These are phyloP conservation scores for Sporothrix humicola DNA, from an alignment of 2,329 filamentous ascomycete genomes.

Conservation along the genomic window DNA sequence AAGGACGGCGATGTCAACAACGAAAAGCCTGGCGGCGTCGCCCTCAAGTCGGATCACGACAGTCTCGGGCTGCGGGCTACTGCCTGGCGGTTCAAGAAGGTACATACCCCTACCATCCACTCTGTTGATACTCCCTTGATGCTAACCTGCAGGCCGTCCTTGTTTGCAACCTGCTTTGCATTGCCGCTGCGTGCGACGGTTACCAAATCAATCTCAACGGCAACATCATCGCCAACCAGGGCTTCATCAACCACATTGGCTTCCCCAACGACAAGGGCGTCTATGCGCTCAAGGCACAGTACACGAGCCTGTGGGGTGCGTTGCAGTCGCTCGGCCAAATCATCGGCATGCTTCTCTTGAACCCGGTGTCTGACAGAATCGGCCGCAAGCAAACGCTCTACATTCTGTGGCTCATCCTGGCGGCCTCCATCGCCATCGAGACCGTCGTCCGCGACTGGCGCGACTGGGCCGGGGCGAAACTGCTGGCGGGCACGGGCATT, in stretches of 20 bases:
- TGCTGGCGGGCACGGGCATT: conserved; percentile 36
- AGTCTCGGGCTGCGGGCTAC: conserved; percentile 31
- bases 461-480: conserved; percentile 36
- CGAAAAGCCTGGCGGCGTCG: conserved; percentile 21
- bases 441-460: conserved; percentile 34
- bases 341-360: conserved; percentile 35
- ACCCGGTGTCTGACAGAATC: conserved; percentile 34
- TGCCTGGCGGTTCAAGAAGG: conserved; percentile 33
- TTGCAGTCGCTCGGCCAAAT: conserved; percentile 37
- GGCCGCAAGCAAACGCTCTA: conserved; percentile 37
- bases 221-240: conserved; percentile 37
- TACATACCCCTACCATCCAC: not conserved
- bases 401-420: conserved; percentile 36
- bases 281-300: conserved; percentile 32
- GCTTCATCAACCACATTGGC: conserved; percentile 37
- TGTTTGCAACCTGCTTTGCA: conserved; percentile 34
- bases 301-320: conserved; percentile 36
- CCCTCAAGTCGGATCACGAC: conserved; percentile 33
- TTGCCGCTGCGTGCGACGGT: conserved; percentile 35
- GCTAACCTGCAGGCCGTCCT: conserved; percentile 34
- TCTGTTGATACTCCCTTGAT: too few species aligned
- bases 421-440: conserved; percentile 33
- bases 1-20: not conserved
- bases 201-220: conserved; percentile 34
- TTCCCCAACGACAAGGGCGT: conserved; percentile 31